Percentiles rank a stretch among this genome's conserved stretches.
These are phyloP conservation scores for Elongisporangium senticosum DNA, from an alignment of 352 stramenopile genomes.

Conservation along the genomic window DNA sequence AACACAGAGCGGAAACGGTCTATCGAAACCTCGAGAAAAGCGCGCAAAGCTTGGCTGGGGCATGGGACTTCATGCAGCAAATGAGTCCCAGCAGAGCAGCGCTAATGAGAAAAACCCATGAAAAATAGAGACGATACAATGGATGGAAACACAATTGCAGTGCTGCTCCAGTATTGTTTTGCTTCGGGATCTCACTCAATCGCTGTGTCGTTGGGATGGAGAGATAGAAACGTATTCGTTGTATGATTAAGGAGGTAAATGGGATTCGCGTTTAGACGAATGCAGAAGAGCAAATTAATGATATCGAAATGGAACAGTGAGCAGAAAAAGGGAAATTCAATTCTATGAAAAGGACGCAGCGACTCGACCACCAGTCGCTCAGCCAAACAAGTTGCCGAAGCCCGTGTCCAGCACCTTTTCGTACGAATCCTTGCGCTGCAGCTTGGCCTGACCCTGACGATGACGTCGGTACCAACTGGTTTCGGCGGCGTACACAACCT, in stretches of 20 bases:
- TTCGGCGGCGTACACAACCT: slow-evolving; percentile 40
- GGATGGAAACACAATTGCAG: not conserved
- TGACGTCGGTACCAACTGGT: slow-evolving; percentile 84
- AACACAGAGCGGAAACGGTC: slow-evolving; percentile 1
- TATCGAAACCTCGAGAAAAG: slow-evolving; percentile 16
- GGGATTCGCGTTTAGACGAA: no score
- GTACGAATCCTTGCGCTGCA: slow-evolving; percentile 48
- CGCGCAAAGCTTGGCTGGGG: slow-evolving; percentile 74
- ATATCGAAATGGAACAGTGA: not conserved
- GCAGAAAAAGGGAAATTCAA: not conserved
- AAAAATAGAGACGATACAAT: slow-evolving; percentile 6
- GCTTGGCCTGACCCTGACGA: slow-evolving; percentile 59
- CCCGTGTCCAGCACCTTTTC: slow-evolving; percentile 47
- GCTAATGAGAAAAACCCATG: slow-evolving; percentile 6
- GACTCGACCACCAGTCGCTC: slow-evolving; percentile 1
- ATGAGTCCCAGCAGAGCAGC: slow-evolving; percentile 7
- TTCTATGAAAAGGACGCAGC: not conserved
- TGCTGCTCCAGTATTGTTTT: no score
- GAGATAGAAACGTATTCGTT: no score
- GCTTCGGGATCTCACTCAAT: no score
- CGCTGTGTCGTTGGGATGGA: not conserved
- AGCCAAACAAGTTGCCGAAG: slow-evolving; percentile 46
- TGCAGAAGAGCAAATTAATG: not conserved
- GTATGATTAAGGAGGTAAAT: no score
- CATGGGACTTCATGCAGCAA: slow-evolving; percentile 54